Evolutionary conservation across 768 basidiomycete species (phyloP).

Genomic region (Leccinellum luteum): DNA sequence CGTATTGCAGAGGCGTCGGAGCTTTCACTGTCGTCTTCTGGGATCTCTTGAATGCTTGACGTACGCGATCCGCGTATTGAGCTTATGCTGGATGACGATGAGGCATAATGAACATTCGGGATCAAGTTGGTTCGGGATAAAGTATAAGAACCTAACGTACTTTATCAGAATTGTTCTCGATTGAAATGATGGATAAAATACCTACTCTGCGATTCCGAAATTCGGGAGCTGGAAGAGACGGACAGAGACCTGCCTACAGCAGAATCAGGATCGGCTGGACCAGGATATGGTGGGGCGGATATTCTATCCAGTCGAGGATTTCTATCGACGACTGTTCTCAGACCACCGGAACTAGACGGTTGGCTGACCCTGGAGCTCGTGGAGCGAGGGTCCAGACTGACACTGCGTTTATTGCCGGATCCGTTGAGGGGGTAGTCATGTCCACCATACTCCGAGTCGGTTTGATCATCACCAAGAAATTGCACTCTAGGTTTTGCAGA

Average conservation of each 20-base stretch:
- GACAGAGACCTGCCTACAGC: constrained; percentile 7
- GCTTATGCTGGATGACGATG: constrained; percentile 10
- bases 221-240: constrained; percentile 10
- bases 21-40: constrained; percentile 31
- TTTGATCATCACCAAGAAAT: constrained; percentile 8
- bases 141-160: constrained; percentile 9
- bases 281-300: constrained; percentile 34
- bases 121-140: neutral
- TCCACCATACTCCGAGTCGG: neutral
- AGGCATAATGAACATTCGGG: constrained; percentile 3
- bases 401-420: constrained; percentile 1
- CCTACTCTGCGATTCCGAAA: constrained; percentile 10
- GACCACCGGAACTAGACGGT: constrained; percentile 9
- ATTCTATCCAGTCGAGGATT: neutral
- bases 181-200: neutral
- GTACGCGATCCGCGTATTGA: constrained; percentile 33
- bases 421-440: neutral
- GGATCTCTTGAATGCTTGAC: constrained; percentile 41
- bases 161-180: neutral
- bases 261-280: constrained; percentile 4
- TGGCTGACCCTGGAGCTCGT: constrained; percentile 3
- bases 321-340: neutral
- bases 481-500: constrained; percentile 18
- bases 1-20: constrained; percentile 4
- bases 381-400: constrained; percentile 9